Conservation (phyloP, 495 filamentous ascomycete species). For the Aspergillus homomorphus region DNA sequence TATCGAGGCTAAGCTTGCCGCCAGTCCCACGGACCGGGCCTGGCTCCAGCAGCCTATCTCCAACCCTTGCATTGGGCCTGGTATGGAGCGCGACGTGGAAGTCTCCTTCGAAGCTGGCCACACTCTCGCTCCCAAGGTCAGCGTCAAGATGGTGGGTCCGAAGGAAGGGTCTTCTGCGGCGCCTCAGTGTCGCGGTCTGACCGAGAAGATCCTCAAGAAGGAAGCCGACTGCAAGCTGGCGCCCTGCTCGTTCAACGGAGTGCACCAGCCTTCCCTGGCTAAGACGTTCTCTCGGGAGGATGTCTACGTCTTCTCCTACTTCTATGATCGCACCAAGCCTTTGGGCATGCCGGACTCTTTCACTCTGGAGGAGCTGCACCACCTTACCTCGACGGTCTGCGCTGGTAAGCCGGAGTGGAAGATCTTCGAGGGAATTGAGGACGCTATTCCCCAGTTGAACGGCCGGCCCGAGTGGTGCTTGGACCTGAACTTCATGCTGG, state of each 20-base stretch:
- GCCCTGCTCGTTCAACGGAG: constrained; percentile 95
- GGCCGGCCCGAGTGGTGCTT: constrained; percentile 87
- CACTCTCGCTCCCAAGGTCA: constrained; percentile 55
- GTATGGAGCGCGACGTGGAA: constrained; percentile 65
- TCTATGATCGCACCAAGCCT: constrained; percentile 87
- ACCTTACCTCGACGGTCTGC: constrained; percentile 81
- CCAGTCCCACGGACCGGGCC: constrained; percentile 45
- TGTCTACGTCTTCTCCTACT: constrained; percentile 95
- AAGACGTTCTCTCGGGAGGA: constrained; percentile 93
- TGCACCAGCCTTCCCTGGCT: constrained; percentile 87
- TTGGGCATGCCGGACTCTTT: constrained; percentile 96
- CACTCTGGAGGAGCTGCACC: constrained; percentile 79
- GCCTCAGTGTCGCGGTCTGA: constrained; percentile 84
- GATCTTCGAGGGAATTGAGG: constrained; percentile 68
- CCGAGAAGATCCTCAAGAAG: constrained; percentile 89
- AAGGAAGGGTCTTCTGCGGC: constrained; percentile 55
- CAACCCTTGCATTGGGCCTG: constrained; percentile 87
- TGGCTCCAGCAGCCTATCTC: constrained; percentile 62
- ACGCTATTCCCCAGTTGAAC: constrained; percentile 67
- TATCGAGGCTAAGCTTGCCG: constrained; percentile 57
- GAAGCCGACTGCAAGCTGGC: constrained; percentile 75
- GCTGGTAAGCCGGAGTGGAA: constrained; percentile 74
- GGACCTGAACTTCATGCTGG: constrained; percentile 93
- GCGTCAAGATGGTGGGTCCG: constrained; percentile 89
- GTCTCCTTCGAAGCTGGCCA: constrained; percentile 63